Evolutionary conservation across 2,329 filamentous ascomycete species (phyloP), one percentile per base, ranked within the genome.

Genomic region (Aspergillus awamori): DNA sequence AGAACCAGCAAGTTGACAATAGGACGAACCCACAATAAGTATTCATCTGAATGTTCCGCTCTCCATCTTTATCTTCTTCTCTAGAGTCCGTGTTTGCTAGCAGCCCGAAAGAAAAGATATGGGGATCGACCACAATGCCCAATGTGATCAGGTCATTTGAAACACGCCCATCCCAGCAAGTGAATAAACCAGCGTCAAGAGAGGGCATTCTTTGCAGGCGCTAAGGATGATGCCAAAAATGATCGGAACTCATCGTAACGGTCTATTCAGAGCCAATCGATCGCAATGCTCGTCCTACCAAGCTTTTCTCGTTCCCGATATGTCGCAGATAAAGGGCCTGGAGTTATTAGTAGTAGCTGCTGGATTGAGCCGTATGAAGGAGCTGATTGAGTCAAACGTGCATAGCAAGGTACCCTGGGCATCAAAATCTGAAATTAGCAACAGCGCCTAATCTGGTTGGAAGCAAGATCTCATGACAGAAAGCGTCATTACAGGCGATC

Each of bases 361-460:
- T 60, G 43, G 54, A 51, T 54, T 33, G 43, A 36, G 45, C 28
- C 36, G 28, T 30, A 53, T 63, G 48, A 53, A 51, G 55, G 60
- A 51, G 22, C 30, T 33, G 38, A 28, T 33, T 24, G 43, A 52
- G 26, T 58, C 39, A 43, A 20, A 13, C 43, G 15, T 24, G 54
- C 15, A 60, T 60, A 58, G 63, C 64, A 63, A 59, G 60, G 47
- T 55, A 28, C 52, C 20, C 39, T 48, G 53, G 30, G 51, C 36
- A 36, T 47, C 45, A 57, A n/a, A 53, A 22, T 62, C 65, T 57
- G 24, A 41, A 67, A 66, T 67, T 69, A 65, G 67, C 43, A 64
- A 51, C 63, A 47, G 65, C 67, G 67, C 65, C 47, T 69, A 69
- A 10, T 30, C 41, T 36, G 57, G 36, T 17, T 55, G 20, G 39